A percentile compares a stretch with the other conserved stretches of the same genome.
Evolutionary conservation across 331 rosid genomes (phyloP).

Genomic region (Erythrophleum ivorense): DNA sequence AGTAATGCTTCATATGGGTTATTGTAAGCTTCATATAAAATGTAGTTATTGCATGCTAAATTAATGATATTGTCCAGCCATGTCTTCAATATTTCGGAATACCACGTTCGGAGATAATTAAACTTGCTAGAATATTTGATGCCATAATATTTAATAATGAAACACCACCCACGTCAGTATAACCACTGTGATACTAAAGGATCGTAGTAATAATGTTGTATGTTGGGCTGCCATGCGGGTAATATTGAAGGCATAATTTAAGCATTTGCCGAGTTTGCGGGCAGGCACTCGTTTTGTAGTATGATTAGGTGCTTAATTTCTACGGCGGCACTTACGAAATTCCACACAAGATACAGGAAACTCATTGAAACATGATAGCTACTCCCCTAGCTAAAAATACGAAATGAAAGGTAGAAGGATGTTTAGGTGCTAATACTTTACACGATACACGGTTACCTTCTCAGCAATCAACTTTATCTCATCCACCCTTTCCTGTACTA

Average conservation of each 20-base stretch:
- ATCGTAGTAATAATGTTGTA: not conserved
- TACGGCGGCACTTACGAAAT: not conserved
- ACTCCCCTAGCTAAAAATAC: constrained; percentile 3
- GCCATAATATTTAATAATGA: not conserved
- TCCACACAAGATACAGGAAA: not conserved
- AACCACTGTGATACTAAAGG: not conserved
- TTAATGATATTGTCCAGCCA: too few species aligned
- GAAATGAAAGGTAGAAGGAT: not conserved
- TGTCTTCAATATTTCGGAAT: not conserved
- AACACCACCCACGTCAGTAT: not conserved
- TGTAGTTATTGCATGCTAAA: too few species aligned
- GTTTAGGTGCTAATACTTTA: constrained; percentile 1
- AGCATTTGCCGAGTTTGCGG: not conserved
- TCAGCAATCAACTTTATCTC: constrained; percentile 75
- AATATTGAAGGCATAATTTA: not conserved
- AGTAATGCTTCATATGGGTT: too few species aligned
- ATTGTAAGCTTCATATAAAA: too few species aligned
- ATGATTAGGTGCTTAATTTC: not conserved
- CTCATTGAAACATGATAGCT: not conserved
- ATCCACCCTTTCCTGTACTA: constrained; percentile 72
- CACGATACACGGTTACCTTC: constrained; percentile 56
- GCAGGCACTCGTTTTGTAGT: not conserved
- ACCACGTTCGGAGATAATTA: not conserved
- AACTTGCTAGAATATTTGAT: not conserved
- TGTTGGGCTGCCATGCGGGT: not conserved